Base-by-base conservation (phyloP, 345 rosid genomes). In the Physaria fendleri region DNA sequence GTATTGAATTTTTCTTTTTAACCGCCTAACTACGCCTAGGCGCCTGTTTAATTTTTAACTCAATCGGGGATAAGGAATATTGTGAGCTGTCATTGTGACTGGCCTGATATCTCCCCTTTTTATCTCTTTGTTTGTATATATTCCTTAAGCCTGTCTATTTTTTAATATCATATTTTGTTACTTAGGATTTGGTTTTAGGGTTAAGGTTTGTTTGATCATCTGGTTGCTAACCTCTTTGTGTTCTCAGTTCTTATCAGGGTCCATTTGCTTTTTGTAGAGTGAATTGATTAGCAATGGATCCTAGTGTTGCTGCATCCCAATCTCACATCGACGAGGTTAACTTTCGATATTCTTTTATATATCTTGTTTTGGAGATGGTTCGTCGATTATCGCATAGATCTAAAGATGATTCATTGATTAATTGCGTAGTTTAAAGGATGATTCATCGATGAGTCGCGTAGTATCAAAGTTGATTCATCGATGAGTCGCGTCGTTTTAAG, bases 261-360 rank as follows among this genome's bases (percentile, higher is more conserved):
- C 59, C 38, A n/a, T 13, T 44, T 35, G 16, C 16, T 30, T 47
- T 41, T 66, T 50, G 11, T 22, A 37, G 18, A 47, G 41, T 47
- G 42, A 21, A 63, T 35, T 23, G 27, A 41, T 53, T 18, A 33
- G 7, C 49, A 39, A 58, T 68, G 72, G 40, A 23, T 18, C 21
- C 15, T 53, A 54, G 1, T n/a, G 54, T 18, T 59, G 38, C n/a
- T n/a, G n/a, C n/a, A n/a, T n/a, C n/a, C n/a, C n/a, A n/a, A n/a
- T n/a, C 30, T 69, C 70, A 58, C 35, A 47, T 25, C 61, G 71
- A 71, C 63, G 83, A 79, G 97, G 95, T 86, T 51, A 52, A 75
- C n/a, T 72, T 74, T 40, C 42, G 28, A 3, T 35, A 24, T 32
- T 22, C 5, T 56, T 6, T n/a, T 13, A 45, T 21, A 10, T 46